Base-by-base conservation (phyloP, 1,284 basidiomycete species). In the Pseudozyma pruni region DNA sequence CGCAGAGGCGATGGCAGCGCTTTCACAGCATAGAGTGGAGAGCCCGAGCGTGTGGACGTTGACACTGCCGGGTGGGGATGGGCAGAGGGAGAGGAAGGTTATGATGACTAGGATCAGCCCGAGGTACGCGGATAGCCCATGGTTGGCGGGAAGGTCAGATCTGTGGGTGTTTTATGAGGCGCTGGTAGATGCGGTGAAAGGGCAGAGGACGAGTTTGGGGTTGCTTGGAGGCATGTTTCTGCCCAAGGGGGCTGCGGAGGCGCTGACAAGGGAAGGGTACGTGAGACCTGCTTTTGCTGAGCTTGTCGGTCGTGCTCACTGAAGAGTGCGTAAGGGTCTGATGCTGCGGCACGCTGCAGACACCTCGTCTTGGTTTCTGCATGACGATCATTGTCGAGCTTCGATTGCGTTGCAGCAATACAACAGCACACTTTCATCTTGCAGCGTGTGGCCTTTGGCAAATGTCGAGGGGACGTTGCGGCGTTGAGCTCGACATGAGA, bases 141-240 rank as follows among this genome's bases (percentile, higher is more conserved):
- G 11, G 4, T 10, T 8, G 10, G 20, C 8, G 14, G 17, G 5
- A 0, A 34, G 14, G 3, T 41, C 40, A 2, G 48, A 43, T 3
- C 31, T 51, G 11, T 51, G 40, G 40, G 33, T 51, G 11, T 37
- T 51, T n/a, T 17, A 42, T 22, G 49, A 51, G 22, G 32, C 33
- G 1, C 10, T 27, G 0, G 0, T 22, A 6, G 40, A 51, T 11
- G 3, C 5, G 1, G 3, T 2, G 0, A 1, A 27, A 2, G 2
- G 1, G 4, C 7, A 7, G 2, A 8, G 4, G n/a, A 40, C 32
- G 7, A 20, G 22, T 10, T 11, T 51, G 23, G 23, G 23, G 17
- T 16, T 54, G 27, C 52, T 54, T 25, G 52, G 52, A 11, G 52
- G 31, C 31, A 35, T 45, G 38, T 54, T 46, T 16, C 23, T 54